A percentile compares a stretch with the other conserved stretches of the same genome.
phyloP scores from a whole-genome alignment of 2,329 filamentous ascomycete species.

The Monilinia vaccinii-corymbosi region DNA sequence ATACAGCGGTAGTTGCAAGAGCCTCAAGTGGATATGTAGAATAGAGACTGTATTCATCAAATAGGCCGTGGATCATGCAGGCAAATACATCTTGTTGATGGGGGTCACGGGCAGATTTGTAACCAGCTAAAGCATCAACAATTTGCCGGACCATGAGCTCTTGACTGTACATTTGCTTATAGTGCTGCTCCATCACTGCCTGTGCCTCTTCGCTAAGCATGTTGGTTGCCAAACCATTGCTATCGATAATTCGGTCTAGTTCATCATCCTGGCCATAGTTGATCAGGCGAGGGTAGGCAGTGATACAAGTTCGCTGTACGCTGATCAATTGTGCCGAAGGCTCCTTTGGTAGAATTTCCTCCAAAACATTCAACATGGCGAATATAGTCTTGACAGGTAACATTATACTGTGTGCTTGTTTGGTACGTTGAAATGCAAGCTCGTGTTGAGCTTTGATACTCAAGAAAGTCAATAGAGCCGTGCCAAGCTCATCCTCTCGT shows the following conservation, averaged over 20 bases:
- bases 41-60: constrained; percentile 95
- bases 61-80: constrained; percentile 96
- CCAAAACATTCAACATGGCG: constrained; percentile 68
- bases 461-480: constrained; percentile 69
- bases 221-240: constrained; percentile 75
- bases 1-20: constrained; percentile 85
- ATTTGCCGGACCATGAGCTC: constrained; percentile 81
- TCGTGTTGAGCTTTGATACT: constrained; percentile 79
- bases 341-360: constrained; percentile 54
- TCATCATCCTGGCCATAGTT: constrained; percentile 75
- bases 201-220: constrained; percentile 70
- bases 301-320: constrained; percentile 81
- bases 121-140: constrained; percentile 72
- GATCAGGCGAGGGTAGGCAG: constrained; percentile 85
- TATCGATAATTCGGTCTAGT: constrained; percentile 83
- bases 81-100: constrained; percentile 91
- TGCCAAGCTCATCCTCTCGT: constrained; percentile 57
- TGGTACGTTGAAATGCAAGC: constrained; percentile 57
- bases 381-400: constrained; percentile 81
- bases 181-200: constrained; percentile 91
- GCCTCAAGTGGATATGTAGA: constrained; percentile 94
- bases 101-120: constrained; percentile 79
- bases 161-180: constrained; percentile 95
- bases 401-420: constrained; percentile 57
- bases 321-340: constrained; percentile 61